These are phyloP conservation scores for Plantago coronopus DNA, from an alignment of 305 asterid genomes.

Conservation along the genomic window DNA sequence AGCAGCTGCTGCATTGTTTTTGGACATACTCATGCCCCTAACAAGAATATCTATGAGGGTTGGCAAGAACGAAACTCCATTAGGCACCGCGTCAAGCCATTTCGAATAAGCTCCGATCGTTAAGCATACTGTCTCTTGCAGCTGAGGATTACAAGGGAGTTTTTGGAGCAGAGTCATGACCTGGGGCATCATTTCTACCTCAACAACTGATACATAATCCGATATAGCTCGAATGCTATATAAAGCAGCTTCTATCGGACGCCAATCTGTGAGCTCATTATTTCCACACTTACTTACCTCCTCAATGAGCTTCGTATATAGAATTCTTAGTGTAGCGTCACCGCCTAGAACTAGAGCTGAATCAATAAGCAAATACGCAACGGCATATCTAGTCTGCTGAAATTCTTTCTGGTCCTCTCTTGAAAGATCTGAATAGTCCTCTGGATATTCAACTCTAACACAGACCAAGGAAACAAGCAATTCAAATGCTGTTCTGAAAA, in stretches of 20 bases:
- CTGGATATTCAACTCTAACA: slow-evolving; percentile 84
- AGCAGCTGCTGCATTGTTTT: slow-evolving; percentile 96
- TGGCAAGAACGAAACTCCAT: slow-evolving; percentile 80
- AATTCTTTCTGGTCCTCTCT: slow-evolving; percentile 96
- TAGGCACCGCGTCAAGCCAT: slow-evolving; percentile 85
- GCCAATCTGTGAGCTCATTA: slow-evolving; percentile 66
- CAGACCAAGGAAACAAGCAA: slow-evolving; percentile 89
- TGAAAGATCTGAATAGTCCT: slow-evolving; percentile 75
- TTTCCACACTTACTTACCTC: slow-evolving; percentile 47
- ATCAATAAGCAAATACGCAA: slow-evolving; percentile 92
- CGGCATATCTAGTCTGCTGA: slow-evolving; percentile 96
- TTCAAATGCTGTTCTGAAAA: slow-evolving; percentile 75
- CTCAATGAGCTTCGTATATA: slow-evolving; percentile 89
- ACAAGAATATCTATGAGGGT: slow-evolving; percentile 89
- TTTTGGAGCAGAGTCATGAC: slow-evolving; percentile 84
- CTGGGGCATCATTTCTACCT: slow-evolving; percentile 96
- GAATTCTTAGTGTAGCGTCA: slow-evolving; percentile 76
- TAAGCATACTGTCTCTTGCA: slow-evolving; percentile 91
- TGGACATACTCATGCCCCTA: slow-evolving; percentile 83
- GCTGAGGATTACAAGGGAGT: slow-evolving; percentile 90
- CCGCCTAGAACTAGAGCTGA: slow-evolving; percentile 97
- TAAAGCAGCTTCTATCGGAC: slow-evolving; percentile 92
- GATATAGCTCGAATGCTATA: slow-evolving; percentile 92
- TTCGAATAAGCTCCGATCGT: slow-evolving; percentile 88
- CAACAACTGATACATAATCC: slow-evolving; percentile 69